Conservation (phyloP, 306 rosid species). For the Pachyrhizus erosus region DNA sequence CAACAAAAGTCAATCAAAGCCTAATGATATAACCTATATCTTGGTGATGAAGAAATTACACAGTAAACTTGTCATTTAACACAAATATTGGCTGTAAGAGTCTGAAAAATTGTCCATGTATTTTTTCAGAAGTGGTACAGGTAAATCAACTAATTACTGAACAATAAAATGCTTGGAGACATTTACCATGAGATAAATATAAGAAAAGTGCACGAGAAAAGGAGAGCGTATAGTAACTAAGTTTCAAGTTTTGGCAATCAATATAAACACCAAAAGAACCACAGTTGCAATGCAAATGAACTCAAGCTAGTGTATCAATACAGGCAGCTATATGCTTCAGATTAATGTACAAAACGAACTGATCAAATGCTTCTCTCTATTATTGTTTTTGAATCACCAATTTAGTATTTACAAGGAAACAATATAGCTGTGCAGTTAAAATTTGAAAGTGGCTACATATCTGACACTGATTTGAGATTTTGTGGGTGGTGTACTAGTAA, state of each 20-base stretch:
- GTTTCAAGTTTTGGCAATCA: neutral
- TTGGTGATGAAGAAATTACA: conserved; percentile 26
- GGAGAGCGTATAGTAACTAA: neutral
- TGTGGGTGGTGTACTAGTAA: conserved; percentile 7
- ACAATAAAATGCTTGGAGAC: neutral
- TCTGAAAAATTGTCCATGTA: neutral
- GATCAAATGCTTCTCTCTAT: conserved; percentile 29
- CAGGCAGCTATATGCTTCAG: neutral
- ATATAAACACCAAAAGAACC: neutral
- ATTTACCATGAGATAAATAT: neutral
- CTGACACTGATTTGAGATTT: neutral
- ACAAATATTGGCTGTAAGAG: neutral
- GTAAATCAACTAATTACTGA: neutral
- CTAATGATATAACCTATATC: conserved; percentile 9
- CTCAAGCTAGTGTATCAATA: neutral
- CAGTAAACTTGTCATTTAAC: neutral
- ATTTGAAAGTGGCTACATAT: neutral
- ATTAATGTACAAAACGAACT: neutral
- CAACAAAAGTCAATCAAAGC: conserved; percentile 21
- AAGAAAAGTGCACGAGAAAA: neutral
- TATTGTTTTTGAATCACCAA: neutral
- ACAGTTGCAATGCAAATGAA: conserved; percentile 26
- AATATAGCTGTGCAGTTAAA: conserved; percentile 17
- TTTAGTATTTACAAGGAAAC: neutral
- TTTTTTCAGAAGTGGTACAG: neutral